Conservation (phyloP, 176 grass and related monocot species). For the Bonia amplexicaulis region DNA sequence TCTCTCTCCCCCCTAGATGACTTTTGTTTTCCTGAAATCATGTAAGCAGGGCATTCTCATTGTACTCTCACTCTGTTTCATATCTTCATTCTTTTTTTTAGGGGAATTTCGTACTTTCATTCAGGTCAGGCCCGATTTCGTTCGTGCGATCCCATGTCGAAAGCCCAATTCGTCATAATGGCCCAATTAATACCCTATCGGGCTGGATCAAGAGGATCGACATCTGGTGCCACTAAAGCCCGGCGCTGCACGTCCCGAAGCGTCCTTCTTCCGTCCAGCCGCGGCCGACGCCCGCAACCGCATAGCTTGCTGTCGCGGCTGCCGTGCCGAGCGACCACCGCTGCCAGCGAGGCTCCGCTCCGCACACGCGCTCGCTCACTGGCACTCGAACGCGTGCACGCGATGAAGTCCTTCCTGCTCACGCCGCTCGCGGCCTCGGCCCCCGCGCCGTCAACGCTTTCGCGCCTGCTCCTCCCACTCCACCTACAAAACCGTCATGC, state of each 20-base stretch:
- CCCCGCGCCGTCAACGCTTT: slow-evolving; percentile 41
- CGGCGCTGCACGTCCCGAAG: neutral
- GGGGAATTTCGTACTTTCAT: neutral
- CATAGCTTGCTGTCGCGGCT: neutral
- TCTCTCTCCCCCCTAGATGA: too few species aligned
- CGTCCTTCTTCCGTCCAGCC: neutral
- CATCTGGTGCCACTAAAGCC: neutral
- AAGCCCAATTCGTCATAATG: neutral
- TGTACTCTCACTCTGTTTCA: neutral
- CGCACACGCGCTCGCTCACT: neutral
- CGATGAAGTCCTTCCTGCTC: slow-evolving; percentile 39
- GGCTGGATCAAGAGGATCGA: neutral
- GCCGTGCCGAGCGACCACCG: slow-evolving; percentile 7
- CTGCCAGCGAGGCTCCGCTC: slow-evolving; percentile 6
- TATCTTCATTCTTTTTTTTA: too few species aligned
- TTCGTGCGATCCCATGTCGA: too few species aligned
- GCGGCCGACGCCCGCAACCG: neutral
- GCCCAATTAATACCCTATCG: too few species aligned
- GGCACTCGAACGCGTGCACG: slow-evolving; percentile 34
- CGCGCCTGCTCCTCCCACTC: slow-evolving; percentile 30
- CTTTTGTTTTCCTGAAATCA: too few species aligned
- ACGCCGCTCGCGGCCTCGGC: slow-evolving; percentile 21
- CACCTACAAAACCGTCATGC: slow-evolving; percentile 28
- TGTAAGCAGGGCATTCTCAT: neutral
- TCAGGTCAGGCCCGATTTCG: neutral